phyloP scores from a whole-genome alignment of 208 protist species.

The Acanthamoeba polyphaga region DNA sequence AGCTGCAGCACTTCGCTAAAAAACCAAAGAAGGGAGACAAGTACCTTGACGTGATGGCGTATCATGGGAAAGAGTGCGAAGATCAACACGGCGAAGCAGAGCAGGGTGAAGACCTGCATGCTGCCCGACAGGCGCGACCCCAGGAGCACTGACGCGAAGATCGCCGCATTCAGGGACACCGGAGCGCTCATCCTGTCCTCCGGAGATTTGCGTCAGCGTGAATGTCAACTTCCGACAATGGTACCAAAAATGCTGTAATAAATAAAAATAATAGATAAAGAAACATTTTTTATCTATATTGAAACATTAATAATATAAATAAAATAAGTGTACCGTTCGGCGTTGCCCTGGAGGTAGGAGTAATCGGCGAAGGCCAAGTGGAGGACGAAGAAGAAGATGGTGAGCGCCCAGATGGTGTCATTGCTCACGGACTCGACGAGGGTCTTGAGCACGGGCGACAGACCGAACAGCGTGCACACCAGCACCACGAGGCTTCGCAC shows the following conservation, averaged over 20 bases:
- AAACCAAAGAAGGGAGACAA: not conserved
- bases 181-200: slow-evolving; percentile 59
- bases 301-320: no score
- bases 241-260: not conserved
- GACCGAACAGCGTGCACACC: slow-evolving; percentile 76
- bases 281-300: no score
- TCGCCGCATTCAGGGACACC: slow-evolving; percentile 84
- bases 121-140: slow-evolving; percentile 80
- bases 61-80: slow-evolving; percentile 84
- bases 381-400: slow-evolving; percentile 82
- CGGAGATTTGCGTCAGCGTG: not conserved
- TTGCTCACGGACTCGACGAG: slow-evolving; percentile 82
- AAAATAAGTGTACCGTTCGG: slow-evolving; percentile 11
- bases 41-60: slow-evolving; percentile 80
- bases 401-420: slow-evolving; percentile 85
- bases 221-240: not conserved
- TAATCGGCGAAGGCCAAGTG: slow-evolving; percentile 81
- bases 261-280: no score
- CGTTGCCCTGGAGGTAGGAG: slow-evolving; percentile 77
- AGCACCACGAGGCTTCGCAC: slow-evolving; percentile 78
- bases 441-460: slow-evolving; percentile 83
- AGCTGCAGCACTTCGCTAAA: not conserved
- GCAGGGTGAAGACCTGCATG: slow-evolving; percentile 85
- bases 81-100: slow-evolving; percentile 79
- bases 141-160: slow-evolving; percentile 85